Percentiles rank a stretch among this genome's conserved stretches.
Evolutionary conservation across 2,329 filamentous ascomycete genomes (phyloP).

Genomic region (Pestalotiopsis sp.): DNA sequence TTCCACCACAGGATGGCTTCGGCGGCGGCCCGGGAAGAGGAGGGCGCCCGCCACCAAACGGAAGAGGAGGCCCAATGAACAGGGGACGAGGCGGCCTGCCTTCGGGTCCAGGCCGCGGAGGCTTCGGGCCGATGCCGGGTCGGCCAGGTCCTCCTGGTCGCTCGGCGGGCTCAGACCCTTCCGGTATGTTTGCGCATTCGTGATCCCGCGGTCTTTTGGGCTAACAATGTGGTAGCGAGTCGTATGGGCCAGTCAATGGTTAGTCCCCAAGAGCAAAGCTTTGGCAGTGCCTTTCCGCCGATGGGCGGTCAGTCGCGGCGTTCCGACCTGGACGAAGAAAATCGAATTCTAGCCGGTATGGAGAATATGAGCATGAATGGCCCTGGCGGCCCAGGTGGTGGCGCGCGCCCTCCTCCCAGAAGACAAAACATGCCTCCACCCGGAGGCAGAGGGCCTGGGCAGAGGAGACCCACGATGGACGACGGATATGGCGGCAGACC

Average conservation of each 20-base stretch:
- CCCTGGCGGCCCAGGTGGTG: constrained; percentile 1
- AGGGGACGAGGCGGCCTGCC: constrained; percentile 29
- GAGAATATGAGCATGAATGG: constrained; percentile 38
- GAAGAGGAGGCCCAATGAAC: constrained; percentile 45
- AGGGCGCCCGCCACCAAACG: constrained; percentile 40
- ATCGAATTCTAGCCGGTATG: constrained; percentile 42
- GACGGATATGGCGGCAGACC: constrained; percentile 28
- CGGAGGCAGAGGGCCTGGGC: constrained; percentile 32
- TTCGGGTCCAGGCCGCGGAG: constrained; percentile 25
- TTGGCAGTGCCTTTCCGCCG: constrained; percentile 41
- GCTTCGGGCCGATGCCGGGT: constrained; percentile 29
- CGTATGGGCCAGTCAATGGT: constrained; percentile 21
- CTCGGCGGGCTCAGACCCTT: constrained; percentile 36
- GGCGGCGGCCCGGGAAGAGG: constrained; percentile 40
- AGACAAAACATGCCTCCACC: constrained; percentile 22
- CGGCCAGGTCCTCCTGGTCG: constrained; percentile 41
- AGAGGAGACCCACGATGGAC: constrained; percentile 34
- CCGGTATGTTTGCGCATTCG: constrained; percentile 21
- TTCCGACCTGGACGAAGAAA: constrained; percentile 41
- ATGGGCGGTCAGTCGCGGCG: constrained; percentile 41
- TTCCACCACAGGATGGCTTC: constrained; percentile 46
- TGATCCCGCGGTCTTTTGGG: neutral
- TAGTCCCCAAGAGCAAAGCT: constrained; percentile 33
- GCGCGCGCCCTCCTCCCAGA: constrained; percentile 14
- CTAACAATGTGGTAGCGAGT: constrained; percentile 23